Conservation (phyloP, 2,329 filamentous ascomycete species). For the Magnaporthales sp. region DNA sequence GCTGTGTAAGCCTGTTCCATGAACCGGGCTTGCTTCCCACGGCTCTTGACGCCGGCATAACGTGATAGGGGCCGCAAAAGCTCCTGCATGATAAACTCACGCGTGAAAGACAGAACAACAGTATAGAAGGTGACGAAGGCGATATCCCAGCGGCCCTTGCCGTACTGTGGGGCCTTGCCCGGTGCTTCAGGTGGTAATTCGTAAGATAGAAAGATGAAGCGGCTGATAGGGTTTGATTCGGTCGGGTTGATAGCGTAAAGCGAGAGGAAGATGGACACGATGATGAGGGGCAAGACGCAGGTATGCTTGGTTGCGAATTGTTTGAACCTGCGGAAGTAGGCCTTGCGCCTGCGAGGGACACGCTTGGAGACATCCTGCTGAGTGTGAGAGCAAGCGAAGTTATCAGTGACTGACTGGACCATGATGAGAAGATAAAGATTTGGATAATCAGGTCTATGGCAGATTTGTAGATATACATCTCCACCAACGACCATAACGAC, state of each 20-base stretch:
- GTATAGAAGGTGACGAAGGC: conserved; percentile 86
- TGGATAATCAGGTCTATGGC: neutral
- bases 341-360: conserved; percentile 44
- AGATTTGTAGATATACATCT: neutral
- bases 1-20: conserved; percentile 97
- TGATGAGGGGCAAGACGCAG: conserved; percentile 57
- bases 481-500: neutral
- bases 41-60: conserved; percentile 57
- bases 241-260: conserved; percentile 70
- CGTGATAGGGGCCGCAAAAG: conserved; percentile 69
- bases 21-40: conserved; percentile 78
- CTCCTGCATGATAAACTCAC: conserved; percentile 94
- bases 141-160: conserved; percentile 80
- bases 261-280: conserved; percentile 54
- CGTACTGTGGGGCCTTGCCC: conserved; percentile 54
- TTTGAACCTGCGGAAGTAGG: conserved; percentile 44
- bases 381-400: neutral
- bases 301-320: conserved; percentile 47
- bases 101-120: conserved; percentile 82
- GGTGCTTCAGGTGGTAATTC: conserved; percentile 45
- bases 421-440: neutral
- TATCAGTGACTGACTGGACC: neutral
- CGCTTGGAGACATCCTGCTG: conserved; percentile 24
- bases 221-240: conserved; percentile 68
- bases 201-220: conserved; percentile 88